A percentile compares a stretch with the other conserved stretches of the same genome.
phyloP scores from a whole-genome alignment of 2,329 filamentous ascomycete genomes.

The Cytospora schulzeri region DNA sequence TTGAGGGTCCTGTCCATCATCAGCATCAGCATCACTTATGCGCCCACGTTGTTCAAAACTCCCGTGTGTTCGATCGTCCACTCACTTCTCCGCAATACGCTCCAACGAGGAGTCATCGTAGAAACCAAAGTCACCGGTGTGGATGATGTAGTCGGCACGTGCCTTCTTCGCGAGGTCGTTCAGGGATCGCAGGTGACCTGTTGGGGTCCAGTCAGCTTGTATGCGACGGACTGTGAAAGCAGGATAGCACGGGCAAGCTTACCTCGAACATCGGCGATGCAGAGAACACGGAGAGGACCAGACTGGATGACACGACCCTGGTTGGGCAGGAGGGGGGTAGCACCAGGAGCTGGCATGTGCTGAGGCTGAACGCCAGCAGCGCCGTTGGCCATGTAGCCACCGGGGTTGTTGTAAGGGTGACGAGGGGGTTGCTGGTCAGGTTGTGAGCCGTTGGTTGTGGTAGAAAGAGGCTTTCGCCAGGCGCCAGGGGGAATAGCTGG shows the following conservation, averaged over 20 bases:
- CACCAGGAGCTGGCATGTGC: slow-evolving; percentile 57
- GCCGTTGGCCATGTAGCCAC: slow-evolving; percentile 66
- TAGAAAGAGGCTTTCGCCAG: slow-evolving; percentile 26
- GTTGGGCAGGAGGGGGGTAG: slow-evolving; percentile 66
- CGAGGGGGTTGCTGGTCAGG: slow-evolving; percentile 34
- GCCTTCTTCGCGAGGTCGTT: slow-evolving; percentile 96
- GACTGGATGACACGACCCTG: slow-evolving; percentile 68
- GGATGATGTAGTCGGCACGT: slow-evolving; percentile 94
- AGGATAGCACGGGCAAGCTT: slow-evolving; percentile 32
- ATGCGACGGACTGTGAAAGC: slow-evolving; percentile 5
- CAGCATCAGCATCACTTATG: slow-evolving; percentile 29
- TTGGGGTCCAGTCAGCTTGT: slow-evolving; percentile 25
- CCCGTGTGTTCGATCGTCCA: slow-evolving; percentile 31
- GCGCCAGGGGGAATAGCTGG: slow-evolving; percentile 24
- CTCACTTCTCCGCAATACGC: slow-evolving; percentile 96
- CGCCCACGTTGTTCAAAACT: background rate
- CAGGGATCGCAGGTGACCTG: slow-evolving; percentile 91
- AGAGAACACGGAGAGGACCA: slow-evolving; percentile 67
- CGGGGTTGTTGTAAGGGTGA: slow-evolving; percentile 49
- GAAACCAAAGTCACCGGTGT: slow-evolving; percentile 98
- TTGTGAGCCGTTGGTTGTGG: slow-evolving; percentile 25
- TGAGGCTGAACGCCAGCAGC: slow-evolving; percentile 46
- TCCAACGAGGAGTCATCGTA: slow-evolving; percentile 96
- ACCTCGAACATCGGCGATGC: slow-evolving; percentile 75
- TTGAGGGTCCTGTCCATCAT: slow-evolving; percentile 75